Evolutionary conservation across 1,139 yeast genomes (phyloP).

Genomic region (Yamadazyma buinensis): DNA sequence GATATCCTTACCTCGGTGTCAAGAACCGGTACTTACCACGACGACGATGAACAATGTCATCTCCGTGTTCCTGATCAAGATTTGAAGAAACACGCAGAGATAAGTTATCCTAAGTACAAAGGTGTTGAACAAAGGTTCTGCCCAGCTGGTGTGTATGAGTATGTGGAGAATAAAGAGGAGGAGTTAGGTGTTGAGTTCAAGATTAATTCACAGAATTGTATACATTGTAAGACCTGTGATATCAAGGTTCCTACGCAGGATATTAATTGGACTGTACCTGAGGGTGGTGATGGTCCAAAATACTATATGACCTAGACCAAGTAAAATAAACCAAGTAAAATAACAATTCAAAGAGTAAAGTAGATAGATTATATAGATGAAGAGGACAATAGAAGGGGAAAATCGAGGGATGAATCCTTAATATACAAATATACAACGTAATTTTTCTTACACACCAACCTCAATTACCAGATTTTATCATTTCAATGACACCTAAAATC

Average conservation of each 20-base stretch:
- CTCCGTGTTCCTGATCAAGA: slow-evolving; percentile 76
- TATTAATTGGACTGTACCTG: slow-evolving; percentile 93
- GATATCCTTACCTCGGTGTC: slow-evolving; percentile 90
- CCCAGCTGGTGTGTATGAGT: slow-evolving; percentile 98
- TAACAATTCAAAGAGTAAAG: no score
- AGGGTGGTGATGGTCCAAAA: slow-evolving; percentile 98
- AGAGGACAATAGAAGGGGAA: no score
- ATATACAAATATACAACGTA: no score
- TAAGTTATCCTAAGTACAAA: slow-evolving; percentile 67
- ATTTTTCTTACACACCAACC: no score
- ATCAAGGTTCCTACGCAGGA: slow-evolving; percentile 94
- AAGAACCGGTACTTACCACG: slow-evolving; percentile 93
- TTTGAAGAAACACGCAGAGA: slow-evolving; percentile 59
- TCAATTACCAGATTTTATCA: no score
- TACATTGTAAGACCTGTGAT: slow-evolving; percentile 97
- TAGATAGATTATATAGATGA: no score
- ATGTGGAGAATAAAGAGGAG: slow-evolving; percentile 62
- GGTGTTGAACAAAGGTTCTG: slow-evolving; percentile 92
- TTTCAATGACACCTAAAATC: no score
- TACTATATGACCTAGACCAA: slow-evolving; percentile 78
- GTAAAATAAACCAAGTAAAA: no score
- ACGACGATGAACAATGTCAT: slow-evolving; percentile 91
- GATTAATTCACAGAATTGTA: slow-evolving; percentile 93
- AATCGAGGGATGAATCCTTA: no score
- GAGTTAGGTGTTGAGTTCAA: slow-evolving; percentile 74